These are phyloP conservation scores for Aspergillus hancockii DNA, from an alignment of 495 filamentous ascomycete species.

Conservation along the genomic window DNA sequence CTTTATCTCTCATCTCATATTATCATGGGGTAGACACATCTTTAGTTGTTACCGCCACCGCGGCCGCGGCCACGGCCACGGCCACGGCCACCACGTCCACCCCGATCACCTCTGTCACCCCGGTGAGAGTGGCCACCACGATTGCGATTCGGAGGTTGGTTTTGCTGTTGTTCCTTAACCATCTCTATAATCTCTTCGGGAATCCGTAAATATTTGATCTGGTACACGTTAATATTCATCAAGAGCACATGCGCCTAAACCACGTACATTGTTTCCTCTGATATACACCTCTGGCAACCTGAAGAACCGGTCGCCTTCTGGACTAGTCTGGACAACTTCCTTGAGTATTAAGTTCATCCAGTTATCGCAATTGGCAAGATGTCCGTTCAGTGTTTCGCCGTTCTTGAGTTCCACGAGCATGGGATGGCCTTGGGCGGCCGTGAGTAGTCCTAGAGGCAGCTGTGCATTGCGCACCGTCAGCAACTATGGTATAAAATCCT, in stretches of 20 bases:
- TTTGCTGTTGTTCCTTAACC: constrained; percentile 82
- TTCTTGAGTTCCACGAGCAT: constrained; percentile 99
- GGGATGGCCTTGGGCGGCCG: constrained; percentile 93
- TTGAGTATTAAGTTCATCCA: constrained; percentile 99
- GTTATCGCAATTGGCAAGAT: constrained; percentile 92
- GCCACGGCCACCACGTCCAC: constrained; percentile 47
- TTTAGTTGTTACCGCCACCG: constrained; percentile 48
- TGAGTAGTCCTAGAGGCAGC: constrained; percentile 91
- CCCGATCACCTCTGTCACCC: constrained; percentile 56
- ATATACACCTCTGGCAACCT: constrained; percentile 92
- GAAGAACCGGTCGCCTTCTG: constrained; percentile 92
- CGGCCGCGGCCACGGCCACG: constrained; percentile 57
- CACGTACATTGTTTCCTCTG: constrained; percentile 87
- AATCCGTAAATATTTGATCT: constrained; percentile 99
- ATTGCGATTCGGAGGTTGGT: constrained; percentile 66
- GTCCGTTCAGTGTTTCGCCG: constrained; percentile 95
- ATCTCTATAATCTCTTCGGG: constrained; percentile 93
- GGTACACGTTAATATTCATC: constrained; percentile 10
- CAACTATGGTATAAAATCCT: neutral
- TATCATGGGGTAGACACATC: constrained; percentile 18
- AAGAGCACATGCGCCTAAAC: neutral
- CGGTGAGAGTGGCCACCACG: constrained; percentile 64
- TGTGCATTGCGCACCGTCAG: constrained; percentile 33
- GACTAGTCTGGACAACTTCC: constrained; percentile 96
- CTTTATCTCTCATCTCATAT: constrained; percentile 28